phyloP scores from a whole-genome alignment of 768 basidiomycete species.

The Boletus reticulatus region DNA sequence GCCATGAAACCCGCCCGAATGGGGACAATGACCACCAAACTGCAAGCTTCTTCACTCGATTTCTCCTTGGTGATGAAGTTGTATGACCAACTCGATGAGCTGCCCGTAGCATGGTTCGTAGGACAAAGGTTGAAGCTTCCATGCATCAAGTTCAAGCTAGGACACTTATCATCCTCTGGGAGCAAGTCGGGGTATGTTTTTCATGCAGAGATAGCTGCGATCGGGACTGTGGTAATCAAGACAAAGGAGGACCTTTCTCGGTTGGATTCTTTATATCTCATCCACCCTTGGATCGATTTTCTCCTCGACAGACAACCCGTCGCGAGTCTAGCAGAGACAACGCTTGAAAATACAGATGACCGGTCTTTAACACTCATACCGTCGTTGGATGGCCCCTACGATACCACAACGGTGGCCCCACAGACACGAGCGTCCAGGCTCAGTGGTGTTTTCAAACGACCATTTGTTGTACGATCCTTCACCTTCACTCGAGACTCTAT shows the following conservation, averaged over 20 bases:
- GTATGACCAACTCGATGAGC: background rate
- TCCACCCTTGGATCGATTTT: background rate
- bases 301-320: background rate
- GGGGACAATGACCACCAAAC: background rate
- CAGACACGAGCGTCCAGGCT: too few species aligned
- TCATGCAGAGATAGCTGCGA: background rate
- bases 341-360: background rate
- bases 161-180: background rate
- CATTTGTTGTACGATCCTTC: too few species aligned
- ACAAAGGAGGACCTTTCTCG: background rate
- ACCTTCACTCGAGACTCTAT: too few species aligned
- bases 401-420: too few species aligned
- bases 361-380: too few species aligned
- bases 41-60: background rate
- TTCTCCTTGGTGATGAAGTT: background rate
- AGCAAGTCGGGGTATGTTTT: background rate
- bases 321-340: background rate
- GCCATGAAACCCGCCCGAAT: background rate
- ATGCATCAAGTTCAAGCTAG: slow-evolving; percentile 8
- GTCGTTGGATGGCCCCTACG: too few species aligned
- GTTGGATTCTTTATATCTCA: background rate
- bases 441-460: too few species aligned
- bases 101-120: background rate
- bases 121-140: slow-evolving; percentile 3
- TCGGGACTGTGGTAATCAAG: background rate